Evolutionary conservation across 2,329 filamentous ascomycete species (phyloP).

Genomic region (Diaporthe humulicola): DNA sequence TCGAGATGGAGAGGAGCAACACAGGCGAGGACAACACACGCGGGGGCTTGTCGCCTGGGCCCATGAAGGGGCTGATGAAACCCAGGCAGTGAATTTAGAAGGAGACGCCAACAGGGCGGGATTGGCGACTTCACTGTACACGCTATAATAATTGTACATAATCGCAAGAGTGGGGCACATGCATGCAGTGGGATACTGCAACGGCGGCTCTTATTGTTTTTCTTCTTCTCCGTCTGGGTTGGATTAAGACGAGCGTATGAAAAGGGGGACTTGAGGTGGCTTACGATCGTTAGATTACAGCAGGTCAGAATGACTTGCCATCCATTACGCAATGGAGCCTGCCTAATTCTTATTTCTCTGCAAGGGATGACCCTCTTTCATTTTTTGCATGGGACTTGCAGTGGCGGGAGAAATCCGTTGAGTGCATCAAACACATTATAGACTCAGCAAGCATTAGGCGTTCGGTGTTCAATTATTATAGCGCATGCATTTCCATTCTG

Average conservation of each 20-base stretch:
- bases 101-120: background rate
- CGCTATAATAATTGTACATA: background rate
- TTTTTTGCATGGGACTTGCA: background rate
- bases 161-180: background rate
- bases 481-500: background rate
- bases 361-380: background rate
- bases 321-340: conserved; percentile 25
- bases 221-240: background rate
- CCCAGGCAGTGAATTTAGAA: background rate
- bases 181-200: background rate
- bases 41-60: background rate
- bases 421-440: background rate
- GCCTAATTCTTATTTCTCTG: conserved; percentile 19
- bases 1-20: conserved; percentile 10
- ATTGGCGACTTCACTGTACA: background rate
- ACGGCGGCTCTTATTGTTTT: background rate
- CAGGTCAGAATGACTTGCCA: conserved; percentile 12
- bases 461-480: background rate
- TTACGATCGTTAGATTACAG: conserved; percentile 25
- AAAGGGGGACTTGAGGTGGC: conserved; percentile 5
- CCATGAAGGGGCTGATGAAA: conserved; percentile 12
- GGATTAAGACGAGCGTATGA: conserved; percentile 18
- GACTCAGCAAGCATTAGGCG: conserved; percentile 23
- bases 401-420: background rate
- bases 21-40: conserved; percentile 26